phyloP scores from a whole-genome alignment of 495 filamentous ascomycete species.

The Aspergillus panamensis region DNA sequence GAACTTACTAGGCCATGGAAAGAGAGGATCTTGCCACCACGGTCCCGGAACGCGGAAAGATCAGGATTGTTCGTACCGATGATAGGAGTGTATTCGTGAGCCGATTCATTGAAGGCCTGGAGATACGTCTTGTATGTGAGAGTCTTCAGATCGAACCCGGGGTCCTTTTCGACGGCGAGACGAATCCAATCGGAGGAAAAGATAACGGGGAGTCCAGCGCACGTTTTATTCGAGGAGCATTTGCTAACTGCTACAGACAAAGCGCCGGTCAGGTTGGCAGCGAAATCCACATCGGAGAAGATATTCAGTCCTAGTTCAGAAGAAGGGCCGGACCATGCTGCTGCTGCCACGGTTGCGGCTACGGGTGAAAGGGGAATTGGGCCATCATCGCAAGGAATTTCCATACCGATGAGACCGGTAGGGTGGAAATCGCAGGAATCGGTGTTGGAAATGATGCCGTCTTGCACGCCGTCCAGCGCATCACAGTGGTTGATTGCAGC shows the following conservation, averaged over 20 bases:
- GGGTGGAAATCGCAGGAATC: constrained; percentile 47
- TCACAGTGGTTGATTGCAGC: constrained; percentile 45
- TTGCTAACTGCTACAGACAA: constrained; percentile 1
- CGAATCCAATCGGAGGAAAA: constrained; percentile 12
- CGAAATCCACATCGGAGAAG: constrained; percentile 1
- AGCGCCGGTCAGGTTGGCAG: constrained; percentile 3
- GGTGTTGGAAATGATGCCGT: constrained; percentile 53
- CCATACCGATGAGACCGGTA: constrained; percentile 42
- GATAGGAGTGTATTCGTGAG: constrained; percentile 12
- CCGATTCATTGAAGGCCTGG: constrained; percentile 7
- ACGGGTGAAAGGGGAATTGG: constrained; percentile 6
- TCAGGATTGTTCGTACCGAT: constrained; percentile 15
- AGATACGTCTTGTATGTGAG: constrained; percentile 9
- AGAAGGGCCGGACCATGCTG: constrained; percentile 7
- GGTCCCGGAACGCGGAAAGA: constrained; percentile 11
- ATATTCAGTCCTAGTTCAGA: background rate
- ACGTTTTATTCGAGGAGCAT: background rate
- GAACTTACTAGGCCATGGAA: constrained; percentile 18
- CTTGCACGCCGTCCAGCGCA: constrained; percentile 49
- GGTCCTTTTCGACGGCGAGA: constrained; percentile 9
- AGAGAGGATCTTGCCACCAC: constrained; percentile 17
- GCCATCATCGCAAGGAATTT: constrained; percentile 31
- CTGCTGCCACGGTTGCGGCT: constrained; percentile 5
- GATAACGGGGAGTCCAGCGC: constrained; percentile 5
- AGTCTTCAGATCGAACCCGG: constrained; percentile 4